Evolutionary conservation across 495 filamentous ascomycete species (phyloP).

Genomic region (Letharia lupina): DNA sequence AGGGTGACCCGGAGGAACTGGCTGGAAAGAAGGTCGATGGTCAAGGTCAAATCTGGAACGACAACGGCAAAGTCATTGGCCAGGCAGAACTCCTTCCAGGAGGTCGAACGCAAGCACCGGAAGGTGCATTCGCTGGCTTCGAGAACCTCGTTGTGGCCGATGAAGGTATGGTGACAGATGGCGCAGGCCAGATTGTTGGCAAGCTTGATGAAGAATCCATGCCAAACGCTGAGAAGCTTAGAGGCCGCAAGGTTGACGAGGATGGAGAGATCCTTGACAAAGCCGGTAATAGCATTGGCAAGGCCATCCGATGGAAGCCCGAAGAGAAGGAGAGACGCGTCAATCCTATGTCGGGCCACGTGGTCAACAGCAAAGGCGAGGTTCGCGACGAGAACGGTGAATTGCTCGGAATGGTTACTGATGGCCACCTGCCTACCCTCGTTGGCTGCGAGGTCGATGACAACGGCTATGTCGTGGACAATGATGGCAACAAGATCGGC

Average conservation of each 20-base stretch:
- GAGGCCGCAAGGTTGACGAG: slow-evolving; percentile 69
- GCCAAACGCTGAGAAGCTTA: slow-evolving; percentile 55
- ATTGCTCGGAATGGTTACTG: slow-evolving; percentile 69
- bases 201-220: slow-evolving; percentile 54
- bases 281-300: slow-evolving; percentile 73
- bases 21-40: slow-evolving; percentile 76
- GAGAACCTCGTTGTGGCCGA: slow-evolving; percentile 63
- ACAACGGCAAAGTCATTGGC: slow-evolving; percentile 71
- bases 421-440: slow-evolving; percentile 60
- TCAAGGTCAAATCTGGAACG: slow-evolving; percentile 72
- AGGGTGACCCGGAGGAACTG: slow-evolving; percentile 61
- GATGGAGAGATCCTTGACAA: slow-evolving; percentile 77
- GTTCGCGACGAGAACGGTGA: slow-evolving; percentile 76
- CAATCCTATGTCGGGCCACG: slow-evolving; percentile 66
- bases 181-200: slow-evolving; percentile 59
- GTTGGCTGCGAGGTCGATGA: slow-evolving; percentile 76
- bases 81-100: slow-evolving; percentile 71
- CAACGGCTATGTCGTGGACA: slow-evolving; percentile 75
- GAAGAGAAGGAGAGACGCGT: slow-evolving; percentile 59
- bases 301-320: slow-evolving; percentile 74
- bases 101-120: slow-evolving; percentile 57
- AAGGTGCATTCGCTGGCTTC: slow-evolving; percentile 74
- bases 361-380: slow-evolving; percentile 74
- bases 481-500: slow-evolving; percentile 70
- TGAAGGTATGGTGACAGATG: slow-evolving; percentile 61